A percentile compares a stretch with the other conserved stretches of the same genome.
These are phyloP conservation scores for Epichloe hybrida DNA, from an alignment of 2,329 filamentous ascomycete species.

Conservation along the genomic window DNA sequence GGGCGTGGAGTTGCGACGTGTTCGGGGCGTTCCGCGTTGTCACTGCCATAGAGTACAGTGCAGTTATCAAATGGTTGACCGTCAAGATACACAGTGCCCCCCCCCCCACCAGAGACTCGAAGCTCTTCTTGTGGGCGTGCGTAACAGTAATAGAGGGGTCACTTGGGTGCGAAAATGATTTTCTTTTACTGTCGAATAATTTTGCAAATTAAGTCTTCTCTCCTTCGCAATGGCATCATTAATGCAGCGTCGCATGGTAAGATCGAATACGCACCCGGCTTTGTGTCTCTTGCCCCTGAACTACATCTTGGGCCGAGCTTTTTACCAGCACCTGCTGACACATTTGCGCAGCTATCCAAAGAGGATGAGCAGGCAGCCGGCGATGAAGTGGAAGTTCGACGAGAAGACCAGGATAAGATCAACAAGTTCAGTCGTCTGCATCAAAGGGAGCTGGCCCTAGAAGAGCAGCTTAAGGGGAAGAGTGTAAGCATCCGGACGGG, in stretches of 20 bases:
- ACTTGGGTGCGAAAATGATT: not conserved
- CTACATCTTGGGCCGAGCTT: no score
- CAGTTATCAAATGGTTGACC: not conserved
- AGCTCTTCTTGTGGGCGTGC: not conserved
- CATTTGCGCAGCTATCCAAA: slow-evolving; percentile 59
- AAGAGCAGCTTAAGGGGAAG: slow-evolving; percentile 70
- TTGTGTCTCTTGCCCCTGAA: not conserved
- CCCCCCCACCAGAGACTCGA: not conserved
- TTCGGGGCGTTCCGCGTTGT: not conserved
- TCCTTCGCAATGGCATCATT: slow-evolving; percentile 25
- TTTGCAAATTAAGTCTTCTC: not conserved
- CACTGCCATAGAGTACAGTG: not conserved
- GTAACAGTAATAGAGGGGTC: not conserved
- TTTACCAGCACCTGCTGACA: slow-evolving; percentile 7
- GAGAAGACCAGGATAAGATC: slow-evolving; percentile 98
- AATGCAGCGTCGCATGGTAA: slow-evolving; percentile 49
- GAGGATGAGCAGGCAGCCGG: slow-evolving; percentile 68
- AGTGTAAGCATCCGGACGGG: slow-evolving; percentile 41
- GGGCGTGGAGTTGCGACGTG: no score
- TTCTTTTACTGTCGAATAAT: not conserved
- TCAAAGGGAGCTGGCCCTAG: slow-evolving; percentile 64
- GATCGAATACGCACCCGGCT: slow-evolving; percentile 1
- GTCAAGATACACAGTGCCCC: not conserved
- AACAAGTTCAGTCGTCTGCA: slow-evolving; percentile 94
- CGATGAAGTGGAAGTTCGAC: slow-evolving; percentile 84